Evolutionary conservation across 2,329 filamentous ascomycete genomes (phyloP).

Genomic region (Colletotrichum sidae): DNA sequence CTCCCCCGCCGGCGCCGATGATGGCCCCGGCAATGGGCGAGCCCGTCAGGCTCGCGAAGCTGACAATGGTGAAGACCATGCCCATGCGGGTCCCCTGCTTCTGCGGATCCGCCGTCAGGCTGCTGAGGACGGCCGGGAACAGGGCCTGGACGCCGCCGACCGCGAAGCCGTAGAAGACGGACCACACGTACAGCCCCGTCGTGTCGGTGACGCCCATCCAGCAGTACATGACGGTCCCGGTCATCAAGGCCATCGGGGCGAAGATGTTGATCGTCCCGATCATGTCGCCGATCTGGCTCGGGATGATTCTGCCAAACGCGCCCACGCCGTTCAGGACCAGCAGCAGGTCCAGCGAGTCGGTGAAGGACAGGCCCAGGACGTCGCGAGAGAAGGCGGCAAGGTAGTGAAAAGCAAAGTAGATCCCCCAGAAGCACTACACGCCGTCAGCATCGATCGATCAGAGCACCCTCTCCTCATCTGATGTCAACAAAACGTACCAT

Average conservation of each 20-base stretch:
- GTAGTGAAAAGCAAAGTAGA: slow-evolving; percentile 72
- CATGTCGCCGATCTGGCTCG: slow-evolving; percentile 59
- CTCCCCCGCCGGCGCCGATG: slow-evolving; percentile 41
- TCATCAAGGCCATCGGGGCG: slow-evolving; percentile 49
- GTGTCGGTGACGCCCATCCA: slow-evolving; percentile 43
- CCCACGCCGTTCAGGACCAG: slow-evolving; percentile 66
- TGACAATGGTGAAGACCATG: slow-evolving; percentile 55
- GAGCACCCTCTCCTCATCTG: neutral
- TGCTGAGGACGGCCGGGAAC: slow-evolving; percentile 52
- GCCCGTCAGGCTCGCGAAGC: slow-evolving; percentile 55
- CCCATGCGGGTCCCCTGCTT: slow-evolving; percentile 57
- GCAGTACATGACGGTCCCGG: slow-evolving; percentile 43
- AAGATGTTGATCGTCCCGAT: slow-evolving; percentile 64
- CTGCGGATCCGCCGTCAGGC: slow-evolving; percentile 52
- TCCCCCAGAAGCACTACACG: slow-evolving; percentile 58
- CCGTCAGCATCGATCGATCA: slow-evolving; percentile 30
- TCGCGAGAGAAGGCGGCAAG: slow-evolving; percentile 61
- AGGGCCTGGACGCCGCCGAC: slow-evolving; percentile 45
- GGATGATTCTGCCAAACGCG: slow-evolving; percentile 60
- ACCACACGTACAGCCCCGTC: slow-evolving; percentile 43
- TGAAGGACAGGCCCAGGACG: slow-evolving; percentile 45
- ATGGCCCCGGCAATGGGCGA: slow-evolving; percentile 50
- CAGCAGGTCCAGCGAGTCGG: slow-evolving; percentile 56
- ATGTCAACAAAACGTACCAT: slow-evolving; percentile 35
- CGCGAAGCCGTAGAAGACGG: slow-evolving; percentile 44